Percentiles rank a stretch among this genome's conserved stretches.
phyloP scores from a whole-genome alignment of 1,284 basidiomycete genomes.

The Meripilus lineatus region DNA sequence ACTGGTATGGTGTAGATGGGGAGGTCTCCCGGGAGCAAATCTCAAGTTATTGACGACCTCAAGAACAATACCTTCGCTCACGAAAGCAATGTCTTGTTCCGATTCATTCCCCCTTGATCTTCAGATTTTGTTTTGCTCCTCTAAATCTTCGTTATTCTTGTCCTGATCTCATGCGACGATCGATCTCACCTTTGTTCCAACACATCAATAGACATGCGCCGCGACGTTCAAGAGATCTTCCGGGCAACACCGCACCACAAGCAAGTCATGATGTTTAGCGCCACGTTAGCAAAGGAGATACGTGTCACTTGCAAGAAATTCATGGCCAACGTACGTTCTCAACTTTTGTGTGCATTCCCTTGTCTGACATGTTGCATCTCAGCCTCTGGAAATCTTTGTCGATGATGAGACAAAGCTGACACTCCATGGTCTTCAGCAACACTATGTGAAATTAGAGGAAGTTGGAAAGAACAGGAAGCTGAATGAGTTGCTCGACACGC shows the following conservation, averaged over 20 bases:
- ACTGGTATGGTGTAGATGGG: no score
- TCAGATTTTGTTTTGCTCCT: constrained; percentile 10
- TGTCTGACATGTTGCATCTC: constrained; percentile 11
- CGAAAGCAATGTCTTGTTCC: no score
- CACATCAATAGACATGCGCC: constrained; percentile 94
- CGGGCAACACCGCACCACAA: constrained; percentile 99
- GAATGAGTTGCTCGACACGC: constrained; percentile 92
- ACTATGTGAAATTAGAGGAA: constrained; percentile 97
- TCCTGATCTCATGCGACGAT: constrained; percentile 42
- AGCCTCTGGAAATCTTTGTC: constrained; percentile 99
- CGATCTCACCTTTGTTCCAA: constrained; percentile 54
- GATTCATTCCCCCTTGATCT: no score
- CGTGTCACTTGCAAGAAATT: constrained; percentile 99
- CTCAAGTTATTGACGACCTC: no score
- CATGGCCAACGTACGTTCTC: constrained; percentile 88
- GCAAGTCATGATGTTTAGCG: constrained; percentile 99
- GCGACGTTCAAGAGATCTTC: constrained; percentile 99
- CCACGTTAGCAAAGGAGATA: constrained; percentile 96
- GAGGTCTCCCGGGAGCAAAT: no score
- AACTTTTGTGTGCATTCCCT: constrained; percentile 7
- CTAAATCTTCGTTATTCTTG: constrained; percentile 30
- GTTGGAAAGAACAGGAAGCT: constrained; percentile 95
- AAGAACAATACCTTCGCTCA: no score
- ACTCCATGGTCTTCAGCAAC: constrained; percentile 97
- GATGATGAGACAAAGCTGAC: constrained; percentile 99